Percentiles rank a stretch among this genome's conserved stretches.
phyloP scores from a whole-genome alignment of 176 grass and related monocot genomes.

The Aegilops longissima region DNA sequence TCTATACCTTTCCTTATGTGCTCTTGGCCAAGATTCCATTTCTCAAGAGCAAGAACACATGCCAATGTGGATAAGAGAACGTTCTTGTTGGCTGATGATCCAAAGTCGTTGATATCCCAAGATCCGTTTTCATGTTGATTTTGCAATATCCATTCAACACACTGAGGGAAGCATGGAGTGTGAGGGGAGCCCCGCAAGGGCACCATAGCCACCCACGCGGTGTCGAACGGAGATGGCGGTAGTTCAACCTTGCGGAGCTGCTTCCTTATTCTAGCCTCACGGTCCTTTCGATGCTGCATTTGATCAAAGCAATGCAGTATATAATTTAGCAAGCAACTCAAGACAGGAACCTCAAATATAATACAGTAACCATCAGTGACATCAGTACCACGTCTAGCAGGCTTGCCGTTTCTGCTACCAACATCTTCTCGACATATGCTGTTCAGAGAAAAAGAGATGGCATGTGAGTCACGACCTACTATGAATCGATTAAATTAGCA shows the following conservation, averaged over 20 bases:
- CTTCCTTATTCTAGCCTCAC: background rate
- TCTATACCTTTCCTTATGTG: constrained; percentile 47
- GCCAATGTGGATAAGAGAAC: constrained; percentile 52
- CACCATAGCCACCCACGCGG: constrained; percentile 54
- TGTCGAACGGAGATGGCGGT: background rate
- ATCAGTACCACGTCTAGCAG: background rate
- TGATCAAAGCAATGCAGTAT: background rate
- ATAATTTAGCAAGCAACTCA: background rate
- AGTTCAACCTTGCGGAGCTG: background rate
- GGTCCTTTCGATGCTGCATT: background rate
- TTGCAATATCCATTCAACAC: constrained; percentile 58
- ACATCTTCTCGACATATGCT: background rate
- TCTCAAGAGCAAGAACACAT: constrained; percentile 55
- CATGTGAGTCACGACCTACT: background rate
- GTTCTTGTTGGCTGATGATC: constrained; percentile 27
- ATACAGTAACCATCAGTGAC: background rate
- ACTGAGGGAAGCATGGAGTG: constrained; percentile 44
- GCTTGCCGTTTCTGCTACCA: background rate
- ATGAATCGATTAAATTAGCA: background rate
- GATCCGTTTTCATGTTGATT: constrained; percentile 58
- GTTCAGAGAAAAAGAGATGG: background rate
- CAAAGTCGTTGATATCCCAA: constrained; percentile 31
- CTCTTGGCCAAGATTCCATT: constrained; percentile 52
- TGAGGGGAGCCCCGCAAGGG: constrained; percentile 20
- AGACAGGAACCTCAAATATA: background rate